Evolutionary conservation across 2,329 filamentous ascomycete species (phyloP).

Genomic region (Beauveria caledonica): DNA sequence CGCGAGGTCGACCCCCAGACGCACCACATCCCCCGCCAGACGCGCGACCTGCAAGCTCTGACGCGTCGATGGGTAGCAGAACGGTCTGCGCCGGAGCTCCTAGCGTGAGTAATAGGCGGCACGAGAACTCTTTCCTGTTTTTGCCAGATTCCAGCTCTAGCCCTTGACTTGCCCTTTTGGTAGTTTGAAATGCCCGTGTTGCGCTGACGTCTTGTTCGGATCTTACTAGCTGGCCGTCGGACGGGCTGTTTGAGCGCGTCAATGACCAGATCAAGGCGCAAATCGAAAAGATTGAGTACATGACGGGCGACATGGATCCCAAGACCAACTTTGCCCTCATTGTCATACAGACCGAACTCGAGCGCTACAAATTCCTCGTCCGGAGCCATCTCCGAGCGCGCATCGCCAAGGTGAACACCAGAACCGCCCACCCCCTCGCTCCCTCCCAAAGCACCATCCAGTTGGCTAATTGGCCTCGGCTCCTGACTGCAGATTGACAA

Average conservation of each 20-base stretch:
- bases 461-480: background rate
- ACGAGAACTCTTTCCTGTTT: background rate
- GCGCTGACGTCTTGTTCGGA: background rate
- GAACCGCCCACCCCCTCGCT: background rate
- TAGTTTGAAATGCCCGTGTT: background rate
- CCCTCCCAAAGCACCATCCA: constrained; percentile 3
- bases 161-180: background rate
- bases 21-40: constrained; percentile 47
- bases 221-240: constrained; percentile 50
- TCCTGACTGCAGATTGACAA: constrained; percentile 55
- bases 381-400: constrained; percentile 73
- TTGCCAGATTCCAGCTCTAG: background rate
- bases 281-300: constrained; percentile 63
- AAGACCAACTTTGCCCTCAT: constrained; percentile 90
- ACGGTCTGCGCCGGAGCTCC: constrained; percentile 78
- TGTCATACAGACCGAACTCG: constrained; percentile 91
- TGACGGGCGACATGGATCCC: constrained; percentile 80
- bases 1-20: constrained; percentile 59
- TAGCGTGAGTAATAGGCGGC: constrained; percentile 52
- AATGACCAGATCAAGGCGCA: constrained; percentile 63
- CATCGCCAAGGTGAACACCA: constrained; percentile 64
- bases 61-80: constrained; percentile 93
- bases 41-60: constrained; percentile 74
- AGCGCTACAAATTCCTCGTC: constrained; percentile 86
- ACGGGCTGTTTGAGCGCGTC: constrained; percentile 72